Base-by-base conservation (phyloP, 1,284 basidiomycete genomes). In the Leccinum huronense region DNA sequence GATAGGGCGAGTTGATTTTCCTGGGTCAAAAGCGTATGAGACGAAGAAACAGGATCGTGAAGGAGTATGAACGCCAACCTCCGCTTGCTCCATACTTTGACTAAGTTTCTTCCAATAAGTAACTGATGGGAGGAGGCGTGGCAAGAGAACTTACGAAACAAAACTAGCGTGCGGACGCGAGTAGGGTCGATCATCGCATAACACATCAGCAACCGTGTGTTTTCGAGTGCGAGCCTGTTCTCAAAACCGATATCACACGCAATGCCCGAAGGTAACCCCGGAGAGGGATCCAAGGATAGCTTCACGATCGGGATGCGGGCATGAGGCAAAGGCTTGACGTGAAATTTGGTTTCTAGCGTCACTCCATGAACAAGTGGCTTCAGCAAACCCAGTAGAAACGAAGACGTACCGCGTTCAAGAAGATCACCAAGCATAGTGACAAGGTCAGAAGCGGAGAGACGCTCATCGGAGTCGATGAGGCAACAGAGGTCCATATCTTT, bases 271-370 rank as follows among this genome's bases (percentile, higher is more conserved):
- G 94, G 95, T 8, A 97, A 81, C 2, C 94, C 94, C 14, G 89
- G 88, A 0, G 94, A 96, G 16, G 96, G 92, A 70, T 95, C 89
- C 60, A 98, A 86, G 53, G 91, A 95, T 64, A 99, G 85, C 81
- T 99, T 99, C 76, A 99, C 95, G 77, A 99, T 99, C 30, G 97
- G 97, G 82, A 99, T 98, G 70, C 97, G 90, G 16, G 97, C 97
- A 79, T 97, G 93, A 5, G 97, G 96, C 42, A 99, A 82, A 13
- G 95, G 92, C 79, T 98, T 98, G 79, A 99, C 95, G 73, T 90
- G 91, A 76, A 98, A 98, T 78, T 97, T 96, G 54, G 97, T 98
- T 81, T 98, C 96, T 91, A 54, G 55, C 6, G 27, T 10, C n/a
- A 38, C 45, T 36, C 5, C 45, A 60, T 70, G 63, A 70, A 59